Conservation (phyloP, 768 basidiomycete species). For the Filobasidium wieringae region DNA sequence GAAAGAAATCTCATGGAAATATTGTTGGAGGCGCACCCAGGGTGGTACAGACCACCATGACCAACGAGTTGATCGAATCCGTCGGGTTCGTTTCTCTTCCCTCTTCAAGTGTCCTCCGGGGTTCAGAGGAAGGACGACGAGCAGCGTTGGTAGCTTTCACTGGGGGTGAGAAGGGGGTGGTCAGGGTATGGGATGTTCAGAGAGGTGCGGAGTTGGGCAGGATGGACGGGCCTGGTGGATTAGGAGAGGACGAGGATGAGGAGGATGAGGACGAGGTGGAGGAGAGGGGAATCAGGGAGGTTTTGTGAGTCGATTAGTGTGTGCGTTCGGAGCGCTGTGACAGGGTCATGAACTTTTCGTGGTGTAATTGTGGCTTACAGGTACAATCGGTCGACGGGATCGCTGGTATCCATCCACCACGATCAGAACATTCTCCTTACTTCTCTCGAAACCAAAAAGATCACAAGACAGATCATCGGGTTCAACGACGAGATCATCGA, state of each 20-base stretch:
- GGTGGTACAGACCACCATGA: slow-evolving; percentile 64
- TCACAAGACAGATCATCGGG: slow-evolving; percentile 75
- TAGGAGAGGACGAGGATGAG: slow-evolving; percentile 41
- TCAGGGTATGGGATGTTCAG: slow-evolving; percentile 73
- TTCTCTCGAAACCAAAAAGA: slow-evolving; percentile 53
- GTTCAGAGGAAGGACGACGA: slow-evolving; percentile 41
- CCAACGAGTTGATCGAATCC: slow-evolving; percentile 72
- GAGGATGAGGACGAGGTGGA: slow-evolving; percentile 63
- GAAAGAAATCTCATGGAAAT: slow-evolving; percentile 36
- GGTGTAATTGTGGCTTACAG: slow-evolving; percentile 40
- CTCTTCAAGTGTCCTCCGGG: slow-evolving; percentile 46
- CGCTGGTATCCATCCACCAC: slow-evolving; percentile 72
- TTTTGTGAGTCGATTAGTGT: slow-evolving; percentile 32
- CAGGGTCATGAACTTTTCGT: neutral
- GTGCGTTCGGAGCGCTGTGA: slow-evolving; percentile 46
- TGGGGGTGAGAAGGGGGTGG: slow-evolving; percentile 75
- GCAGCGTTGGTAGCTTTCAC: slow-evolving; percentile 60
- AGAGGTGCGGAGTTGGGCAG: slow-evolving; percentile 51
- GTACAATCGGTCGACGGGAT: slow-evolving; percentile 54
- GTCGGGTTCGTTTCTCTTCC: slow-evolving; percentile 48
- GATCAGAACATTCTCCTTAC: slow-evolving; percentile 89
- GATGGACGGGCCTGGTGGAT: slow-evolving; percentile 45
- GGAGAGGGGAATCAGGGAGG: slow-evolving; percentile 32
- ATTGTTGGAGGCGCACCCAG: slow-evolving; percentile 41
- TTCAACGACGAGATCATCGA: slow-evolving; percentile 99